Evolutionary conservation across 306 rosid genomes (phyloP), one percentile per base, ranked within the genome.

Genomic region (Rosa persica): DNA sequence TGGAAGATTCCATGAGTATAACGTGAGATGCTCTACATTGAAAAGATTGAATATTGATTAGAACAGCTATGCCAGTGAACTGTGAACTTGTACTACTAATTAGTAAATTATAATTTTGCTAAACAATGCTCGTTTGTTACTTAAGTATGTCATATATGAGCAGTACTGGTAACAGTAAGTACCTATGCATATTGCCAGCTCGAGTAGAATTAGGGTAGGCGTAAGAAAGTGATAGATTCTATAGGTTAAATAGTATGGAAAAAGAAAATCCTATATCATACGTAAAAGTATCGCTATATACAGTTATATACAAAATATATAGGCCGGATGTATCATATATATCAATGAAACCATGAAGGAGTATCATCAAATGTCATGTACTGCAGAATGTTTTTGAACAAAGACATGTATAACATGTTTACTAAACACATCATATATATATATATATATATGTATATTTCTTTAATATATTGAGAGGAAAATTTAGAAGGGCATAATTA

Each of bases 1-100:
- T 15, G 82, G 76, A 68, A 74, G 75, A 70, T 43, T 74, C 70
- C 48, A 8, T 67, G 19, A n/a, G 40, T 6, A 38, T 47, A 51
- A 36, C 34, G 54, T 76, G 72, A 72, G 60, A 55, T 76, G 69
- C 79, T 43, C 58, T 34, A 12, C 12, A 69, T 4, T 15, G 19
- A 70, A 36, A 52, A 61, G 42, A 58, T 47, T 40, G 25, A 12
- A 43, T 46, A 34, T 30, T 15, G 58, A 20, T 11, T 8, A 49
- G 19, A 23, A 42, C 42, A 60, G 34, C 16, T 61, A 30, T 13
- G 42, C n/a, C 38, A 62, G 40, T 61, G 40, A 61, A 61, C 9
- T 13, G 40, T 61, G 40, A 61, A 61, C 9, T 13, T 61, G 20
- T 61, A 25, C 39, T 25, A 4, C 67, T 62, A 2, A 61, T 25